A percentile compares a stretch with the other conserved stretches of the same genome.
These are phyloP conservation scores for Hypoxylon intermedium DNA, from an alignment of 495 filamentous ascomycete genomes.

Conservation along the genomic window DNA sequence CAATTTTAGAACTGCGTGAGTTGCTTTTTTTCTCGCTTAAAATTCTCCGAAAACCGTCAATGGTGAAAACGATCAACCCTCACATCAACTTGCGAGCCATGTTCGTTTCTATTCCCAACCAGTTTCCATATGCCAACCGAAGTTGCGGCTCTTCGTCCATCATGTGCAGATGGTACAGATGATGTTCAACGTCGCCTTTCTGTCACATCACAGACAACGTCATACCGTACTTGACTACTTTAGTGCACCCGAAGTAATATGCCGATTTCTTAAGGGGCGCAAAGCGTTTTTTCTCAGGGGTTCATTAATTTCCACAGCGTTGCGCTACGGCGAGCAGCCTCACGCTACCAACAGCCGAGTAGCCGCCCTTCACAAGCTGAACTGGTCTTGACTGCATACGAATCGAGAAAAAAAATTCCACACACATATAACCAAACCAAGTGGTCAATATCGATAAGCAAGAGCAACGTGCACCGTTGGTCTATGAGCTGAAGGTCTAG, in stretches of 20 bases:
- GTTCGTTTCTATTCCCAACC: conserved; percentile 8
- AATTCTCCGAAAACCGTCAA: conserved; percentile 30
- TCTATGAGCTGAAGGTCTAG: neutral
- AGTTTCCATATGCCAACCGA: conserved; percentile 8
- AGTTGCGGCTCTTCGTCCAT: conserved; percentile 9
- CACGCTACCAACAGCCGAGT: conserved; percentile 35
- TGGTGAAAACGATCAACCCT: conserved; percentile 8
- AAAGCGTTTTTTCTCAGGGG: conserved; percentile 28
- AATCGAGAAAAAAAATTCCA: neutral
- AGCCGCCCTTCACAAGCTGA: conserved; percentile 20
- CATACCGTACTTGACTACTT: conserved; percentile 20
- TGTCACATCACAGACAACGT: conserved; percentile 12
- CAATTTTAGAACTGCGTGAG: conserved; percentile 38
- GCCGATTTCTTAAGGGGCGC: conserved; percentile 20
- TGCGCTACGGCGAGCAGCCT: conserved; percentile 31
- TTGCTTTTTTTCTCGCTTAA: conserved; percentile 15
- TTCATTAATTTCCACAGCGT: conserved; percentile 35
- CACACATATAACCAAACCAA: conserved; percentile 7
- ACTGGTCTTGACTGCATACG: neutral
- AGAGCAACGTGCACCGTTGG: conserved; percentile 7
- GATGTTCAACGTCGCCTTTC: conserved; percentile 6
- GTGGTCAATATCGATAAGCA: conserved; percentile 10
- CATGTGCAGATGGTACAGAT: conserved; percentile 1
- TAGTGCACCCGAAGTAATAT: conserved; percentile 20
- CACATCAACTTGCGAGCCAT: conserved; percentile 16